Evolutionary conservation across 768 basidiomycete genomes (phyloP).

Genomic region (Tricholoma furcatifolium): DNA sequence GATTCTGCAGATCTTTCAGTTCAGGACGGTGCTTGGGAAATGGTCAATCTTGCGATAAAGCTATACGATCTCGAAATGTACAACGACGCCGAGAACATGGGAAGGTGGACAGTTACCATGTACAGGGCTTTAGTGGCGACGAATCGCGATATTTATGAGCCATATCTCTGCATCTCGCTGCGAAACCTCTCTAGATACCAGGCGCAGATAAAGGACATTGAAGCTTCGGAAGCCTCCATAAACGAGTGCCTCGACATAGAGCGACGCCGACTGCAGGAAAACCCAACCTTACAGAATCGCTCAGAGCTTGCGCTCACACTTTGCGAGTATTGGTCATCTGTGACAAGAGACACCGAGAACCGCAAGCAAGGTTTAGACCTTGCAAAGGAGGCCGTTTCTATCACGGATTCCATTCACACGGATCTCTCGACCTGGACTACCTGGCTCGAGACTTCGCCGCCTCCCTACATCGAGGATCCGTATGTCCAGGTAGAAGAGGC

Average conservation of each 20-base stretch:
- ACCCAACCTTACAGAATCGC: conserved; percentile 1
- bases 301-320: conserved; percentile 8
- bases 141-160: conserved; percentile 7
- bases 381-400: conserved; percentile 9
- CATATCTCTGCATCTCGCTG: conserved; percentile 12
- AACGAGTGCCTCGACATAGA: conserved; percentile 7
- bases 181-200: conserved; percentile 12
- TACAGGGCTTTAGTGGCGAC: conserved; percentile 9
- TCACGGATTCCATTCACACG: conserved; percentile 5
- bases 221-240: conserved; percentile 2
- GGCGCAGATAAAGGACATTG: background rate
- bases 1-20: conserved; percentile 8
- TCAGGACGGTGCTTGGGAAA: conserved; percentile 17
- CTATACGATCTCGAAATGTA: conserved; percentile 15
- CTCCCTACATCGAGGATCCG: background rate
- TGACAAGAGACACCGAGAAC: background rate
- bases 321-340: conserved; percentile 5
- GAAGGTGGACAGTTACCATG: conserved; percentile 14
- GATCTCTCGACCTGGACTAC: conserved; percentile 5
- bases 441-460: background rate
- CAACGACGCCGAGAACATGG: conserved; percentile 13
- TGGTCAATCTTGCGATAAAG: conserved; percentile 14
- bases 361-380: conserved; percentile 1
- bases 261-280: background rate
- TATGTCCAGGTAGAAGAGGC: background rate